phyloP scores from a whole-genome alignment of 2,329 filamentous ascomycete species.

The Endoconidiophora laricicola region DNA sequence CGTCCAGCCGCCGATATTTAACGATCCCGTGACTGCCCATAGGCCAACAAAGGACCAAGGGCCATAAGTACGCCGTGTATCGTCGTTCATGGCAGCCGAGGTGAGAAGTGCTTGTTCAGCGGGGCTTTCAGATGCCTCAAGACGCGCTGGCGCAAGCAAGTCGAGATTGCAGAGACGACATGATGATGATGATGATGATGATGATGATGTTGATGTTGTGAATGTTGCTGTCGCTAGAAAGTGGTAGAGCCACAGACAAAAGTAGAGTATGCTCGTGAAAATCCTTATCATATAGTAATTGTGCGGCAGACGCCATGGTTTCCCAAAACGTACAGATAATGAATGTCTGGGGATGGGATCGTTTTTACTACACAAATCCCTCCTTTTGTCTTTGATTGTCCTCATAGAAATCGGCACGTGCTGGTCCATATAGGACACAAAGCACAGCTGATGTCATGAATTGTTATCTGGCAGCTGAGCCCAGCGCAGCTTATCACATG shows the following conservation, averaged over 20 bases:
- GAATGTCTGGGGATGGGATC: too few species aligned
- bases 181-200: not conserved
- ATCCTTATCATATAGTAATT: not conserved
- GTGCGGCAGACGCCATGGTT: not conserved
- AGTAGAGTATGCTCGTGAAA: not conserved
- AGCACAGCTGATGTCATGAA: too few species aligned
- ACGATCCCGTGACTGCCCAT: slow-evolving; percentile 21
- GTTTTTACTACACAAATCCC: too few species aligned
- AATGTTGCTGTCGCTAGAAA: not conserved
- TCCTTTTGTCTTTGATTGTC: too few species aligned
- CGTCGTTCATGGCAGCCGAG: slow-evolving; percentile 16
- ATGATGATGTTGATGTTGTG: not conserved
- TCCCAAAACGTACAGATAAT: not conserved
- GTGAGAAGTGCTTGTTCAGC: not conserved
- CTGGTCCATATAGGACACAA: too few species aligned
- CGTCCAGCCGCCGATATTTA: slow-evolving; percentile 21
- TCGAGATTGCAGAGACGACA: not conserved
- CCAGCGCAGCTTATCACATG: too few species aligned
- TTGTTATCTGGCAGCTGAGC: too few species aligned
- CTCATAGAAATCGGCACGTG: too few species aligned
- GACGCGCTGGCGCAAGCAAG: not conserved
- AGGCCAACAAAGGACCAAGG: slow-evolving; percentile 20
- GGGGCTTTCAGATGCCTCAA: slow-evolving; percentile 2
- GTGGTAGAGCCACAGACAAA: not conserved
- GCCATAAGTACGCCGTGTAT: slow-evolving; percentile 19